Conservation (phyloP, 257 asterid genomes). For the Nicotiana obtusifolia region DNA sequence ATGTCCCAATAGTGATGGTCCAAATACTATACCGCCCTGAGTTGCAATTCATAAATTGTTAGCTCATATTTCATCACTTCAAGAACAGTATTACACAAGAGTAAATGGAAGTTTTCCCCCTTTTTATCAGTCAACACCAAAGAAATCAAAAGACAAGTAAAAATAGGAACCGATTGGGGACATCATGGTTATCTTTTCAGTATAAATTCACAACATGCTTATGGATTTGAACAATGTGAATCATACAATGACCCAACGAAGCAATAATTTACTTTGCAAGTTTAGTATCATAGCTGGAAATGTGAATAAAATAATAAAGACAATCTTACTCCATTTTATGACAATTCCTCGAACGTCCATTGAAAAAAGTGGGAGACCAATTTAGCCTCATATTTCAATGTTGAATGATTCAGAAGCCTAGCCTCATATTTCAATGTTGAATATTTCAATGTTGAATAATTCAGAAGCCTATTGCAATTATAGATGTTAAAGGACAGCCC, state of each 20-base stretch:
- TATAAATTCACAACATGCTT: not conserved
- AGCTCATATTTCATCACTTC: not conserved
- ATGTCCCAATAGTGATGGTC: slow-evolving; percentile 66
- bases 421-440: not conserved
- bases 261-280: not conserved
- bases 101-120: no score
- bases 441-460: not conserved
- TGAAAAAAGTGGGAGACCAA: no score
- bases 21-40: slow-evolving; percentile 71
- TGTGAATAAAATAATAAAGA: not conserved
- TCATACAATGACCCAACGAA: not conserved
- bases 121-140: not conserved
- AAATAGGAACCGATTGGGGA: not conserved
- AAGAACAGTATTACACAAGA: not conserved
- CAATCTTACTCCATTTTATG: not conserved
- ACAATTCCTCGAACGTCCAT: no score
- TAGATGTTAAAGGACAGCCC: no score
- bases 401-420: not conserved
- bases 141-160: not conserved
- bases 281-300: not conserved
- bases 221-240: not conserved
- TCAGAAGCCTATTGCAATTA: not conserved
- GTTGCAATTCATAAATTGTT: not conserved
- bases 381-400: not conserved
- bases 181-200: not conserved